Evolutionary conservation across 202 grass and related monocot species (phyloP).

Genomic region (Setaria viridis): DNA sequence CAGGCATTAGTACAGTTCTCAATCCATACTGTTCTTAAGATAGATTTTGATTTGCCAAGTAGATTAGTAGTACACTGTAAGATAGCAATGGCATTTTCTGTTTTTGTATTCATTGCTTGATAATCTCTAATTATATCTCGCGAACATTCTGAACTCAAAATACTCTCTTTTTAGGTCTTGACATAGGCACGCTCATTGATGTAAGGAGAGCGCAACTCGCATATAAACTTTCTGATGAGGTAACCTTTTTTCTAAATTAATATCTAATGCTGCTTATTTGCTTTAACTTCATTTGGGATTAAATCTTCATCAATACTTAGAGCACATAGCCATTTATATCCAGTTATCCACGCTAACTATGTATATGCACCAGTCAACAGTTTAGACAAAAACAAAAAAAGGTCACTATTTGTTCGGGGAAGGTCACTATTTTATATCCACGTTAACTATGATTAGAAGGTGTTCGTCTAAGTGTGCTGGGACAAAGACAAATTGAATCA

Average conservation of each 20-base stretch:
- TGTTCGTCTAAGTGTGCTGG: conserved; percentile 23
- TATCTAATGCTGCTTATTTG: conserved; percentile 5
- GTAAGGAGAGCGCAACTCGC: conserved; percentile 78
- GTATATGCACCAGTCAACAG: background rate
- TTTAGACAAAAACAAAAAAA: conserved; percentile 26
- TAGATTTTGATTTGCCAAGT: conserved; percentile 39
- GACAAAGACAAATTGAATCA: conserved; percentile 22
- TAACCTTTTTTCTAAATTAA: conserved; percentile 49
- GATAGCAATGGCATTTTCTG: conserved; percentile 27
- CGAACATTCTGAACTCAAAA: conserved; percentile 38
- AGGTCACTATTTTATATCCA: too few relatives aligned
- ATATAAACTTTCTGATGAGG: conserved; percentile 94
- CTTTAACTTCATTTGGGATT: conserved; percentile 32
- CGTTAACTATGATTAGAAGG: background rate
- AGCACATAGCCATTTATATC: conserved; percentile 22
- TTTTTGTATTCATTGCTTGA: conserved; percentile 38
- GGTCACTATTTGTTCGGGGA: background rate
- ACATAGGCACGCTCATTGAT: conserved; percentile 73
- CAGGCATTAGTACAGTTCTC: conserved; percentile 31
- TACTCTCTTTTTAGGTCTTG: conserved; percentile 69
- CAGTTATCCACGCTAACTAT: conserved; percentile 9
- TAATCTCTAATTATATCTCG: conserved; percentile 30
- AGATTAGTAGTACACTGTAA: conserved; percentile 38
- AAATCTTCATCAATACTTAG: conserved; percentile 18
- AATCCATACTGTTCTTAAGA: conserved; percentile 33